Percentiles rank a stretch among this genome's conserved stretches.
phyloP scores from a whole-genome alignment of 768 basidiomycete species.

The Lactarius quietus region DNA sequence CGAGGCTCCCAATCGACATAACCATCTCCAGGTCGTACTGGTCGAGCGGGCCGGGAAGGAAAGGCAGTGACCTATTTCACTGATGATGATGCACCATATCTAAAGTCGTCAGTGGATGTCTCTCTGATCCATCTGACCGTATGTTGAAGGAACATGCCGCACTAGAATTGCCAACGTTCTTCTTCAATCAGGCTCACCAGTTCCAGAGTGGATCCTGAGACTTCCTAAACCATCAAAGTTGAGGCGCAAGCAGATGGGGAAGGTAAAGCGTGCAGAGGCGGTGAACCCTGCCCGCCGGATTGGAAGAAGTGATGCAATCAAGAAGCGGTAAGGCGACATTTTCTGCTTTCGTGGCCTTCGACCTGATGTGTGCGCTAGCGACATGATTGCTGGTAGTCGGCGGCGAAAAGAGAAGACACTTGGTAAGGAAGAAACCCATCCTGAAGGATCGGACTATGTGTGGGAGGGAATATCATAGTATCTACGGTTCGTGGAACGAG shows the following conservation, averaged over 20 bases:
- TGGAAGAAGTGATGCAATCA: slow-evolving; percentile 67
- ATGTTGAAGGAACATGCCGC: slow-evolving; percentile 3
- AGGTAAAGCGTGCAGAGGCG: slow-evolving; percentile 70
- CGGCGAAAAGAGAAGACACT: slow-evolving; percentile 74
- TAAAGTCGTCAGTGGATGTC: slow-evolving; percentile 66
- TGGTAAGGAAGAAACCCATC: background rate
- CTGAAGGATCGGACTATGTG: slow-evolving; percentile 5
- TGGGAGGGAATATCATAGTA: background rate
- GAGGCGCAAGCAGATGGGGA: slow-evolving; percentile 82
- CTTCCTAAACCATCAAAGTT: slow-evolving; percentile 92
- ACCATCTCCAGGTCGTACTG: slow-evolving; percentile 71
- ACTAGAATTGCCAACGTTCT: slow-evolving; percentile 93
- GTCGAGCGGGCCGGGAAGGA: slow-evolving; percentile 88
- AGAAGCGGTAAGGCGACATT: slow-evolving; percentile 51
- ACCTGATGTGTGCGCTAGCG: slow-evolving; percentile 22
- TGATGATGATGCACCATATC: slow-evolving; percentile 84
- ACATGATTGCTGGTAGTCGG: slow-evolving; percentile 27
- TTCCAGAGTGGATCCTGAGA: slow-evolving; percentile 94
- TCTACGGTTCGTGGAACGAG: background rate
- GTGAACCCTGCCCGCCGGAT: slow-evolving; percentile 69
- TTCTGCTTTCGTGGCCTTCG: background rate
- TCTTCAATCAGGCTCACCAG: slow-evolving; percentile 82
- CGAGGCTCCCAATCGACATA: background rate
- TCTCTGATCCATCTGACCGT: slow-evolving; percentile 12
- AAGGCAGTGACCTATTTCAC: slow-evolving; percentile 97